Conservation (phyloP, 176 grass and related monocot genomes). For the Aegilops longissima region DNA sequence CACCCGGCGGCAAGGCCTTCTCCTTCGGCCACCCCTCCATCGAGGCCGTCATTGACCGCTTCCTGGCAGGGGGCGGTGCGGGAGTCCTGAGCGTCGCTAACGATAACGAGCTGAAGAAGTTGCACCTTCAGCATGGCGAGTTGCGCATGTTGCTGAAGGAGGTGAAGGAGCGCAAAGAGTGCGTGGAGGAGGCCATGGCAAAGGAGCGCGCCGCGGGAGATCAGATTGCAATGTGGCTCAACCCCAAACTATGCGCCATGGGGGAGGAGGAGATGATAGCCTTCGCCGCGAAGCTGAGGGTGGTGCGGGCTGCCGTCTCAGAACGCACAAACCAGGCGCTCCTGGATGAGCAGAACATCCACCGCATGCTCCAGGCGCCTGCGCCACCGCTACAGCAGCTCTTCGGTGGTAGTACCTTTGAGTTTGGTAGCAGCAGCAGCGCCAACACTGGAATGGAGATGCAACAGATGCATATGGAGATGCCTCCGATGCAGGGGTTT, state of each 20-base stretch:
- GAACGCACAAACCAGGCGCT: background rate
- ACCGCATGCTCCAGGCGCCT: no score
- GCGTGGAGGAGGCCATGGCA: conserved; percentile 1
- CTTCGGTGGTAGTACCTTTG: background rate
- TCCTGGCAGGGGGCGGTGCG: background rate
- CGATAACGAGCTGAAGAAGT: background rate
- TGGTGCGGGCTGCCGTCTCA: background rate
- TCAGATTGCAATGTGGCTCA: background rate
- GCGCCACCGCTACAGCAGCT: no score
- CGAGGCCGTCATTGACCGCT: no score
- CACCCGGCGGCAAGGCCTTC: background rate
- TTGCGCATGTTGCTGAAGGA: background rate
- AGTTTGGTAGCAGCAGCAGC: background rate
- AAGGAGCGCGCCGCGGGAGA: background rate
- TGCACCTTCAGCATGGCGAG: conserved; percentile 34
- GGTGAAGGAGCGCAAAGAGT: conserved; percentile 17
- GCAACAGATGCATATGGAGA: no score
- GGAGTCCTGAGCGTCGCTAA: background rate
- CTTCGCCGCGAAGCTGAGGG: background rate
- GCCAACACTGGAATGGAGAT: background rate
- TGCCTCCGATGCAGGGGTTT: no score
- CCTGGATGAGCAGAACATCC: background rate
- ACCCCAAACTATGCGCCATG: background rate
- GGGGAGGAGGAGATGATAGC: background rate
- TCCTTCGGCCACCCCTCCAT: no score